Evolutionary conservation across 108 stramenopile genomes (phyloP).

Genomic region (Heterococcus sp.): DNA sequence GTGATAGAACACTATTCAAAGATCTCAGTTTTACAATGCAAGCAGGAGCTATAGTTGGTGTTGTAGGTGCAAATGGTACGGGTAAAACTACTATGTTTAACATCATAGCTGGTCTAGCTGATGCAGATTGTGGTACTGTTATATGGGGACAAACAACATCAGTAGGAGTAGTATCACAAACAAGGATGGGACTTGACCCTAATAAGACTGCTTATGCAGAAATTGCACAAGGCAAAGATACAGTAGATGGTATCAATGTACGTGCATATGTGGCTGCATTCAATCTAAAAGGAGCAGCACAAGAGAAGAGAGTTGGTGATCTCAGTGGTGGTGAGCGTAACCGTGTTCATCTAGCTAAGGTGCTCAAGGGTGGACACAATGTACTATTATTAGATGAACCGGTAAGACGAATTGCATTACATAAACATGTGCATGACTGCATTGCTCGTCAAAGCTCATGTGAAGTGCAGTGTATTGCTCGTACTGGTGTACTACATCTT

Average conservation of each 20-base stretch:
- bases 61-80: constrained; percentile 74
- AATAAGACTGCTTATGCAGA: constrained; percentile 84
- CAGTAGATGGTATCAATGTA: constrained; percentile 21
- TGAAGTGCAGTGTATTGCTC: too few relatives aligned
- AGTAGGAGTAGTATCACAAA: constrained; percentile 80
- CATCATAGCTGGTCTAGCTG: constrained; percentile 68
- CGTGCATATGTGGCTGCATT: constrained; percentile 87
- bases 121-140: constrained; percentile 78
- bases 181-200: constrained; percentile 74
- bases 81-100: constrained; percentile 83
- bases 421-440: too few relatives aligned
- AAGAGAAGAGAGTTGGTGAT: constrained; percentile 76
- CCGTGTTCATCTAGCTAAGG: constrained; percentile 85
- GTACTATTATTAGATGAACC: constrained; percentile 85
- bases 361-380: constrained; percentile 75
- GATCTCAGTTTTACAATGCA: constrained; percentile 76
- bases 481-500: too few relatives aligned
- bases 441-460: too few relatives aligned
- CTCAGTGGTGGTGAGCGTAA: constrained; percentile 88
- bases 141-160: constrained; percentile 78
- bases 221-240: constrained; percentile 60
- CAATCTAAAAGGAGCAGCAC: constrained; percentile 75
- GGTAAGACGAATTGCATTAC: too few relatives aligned
- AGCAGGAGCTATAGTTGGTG: constrained; percentile 82
- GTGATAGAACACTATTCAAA: constrained; percentile 69